A percentile compares a stretch with the other conserved stretches of the same genome.
Conservation (phyloP, 176 grass and related monocot species). For the Sorghum bicolor region DNA sequence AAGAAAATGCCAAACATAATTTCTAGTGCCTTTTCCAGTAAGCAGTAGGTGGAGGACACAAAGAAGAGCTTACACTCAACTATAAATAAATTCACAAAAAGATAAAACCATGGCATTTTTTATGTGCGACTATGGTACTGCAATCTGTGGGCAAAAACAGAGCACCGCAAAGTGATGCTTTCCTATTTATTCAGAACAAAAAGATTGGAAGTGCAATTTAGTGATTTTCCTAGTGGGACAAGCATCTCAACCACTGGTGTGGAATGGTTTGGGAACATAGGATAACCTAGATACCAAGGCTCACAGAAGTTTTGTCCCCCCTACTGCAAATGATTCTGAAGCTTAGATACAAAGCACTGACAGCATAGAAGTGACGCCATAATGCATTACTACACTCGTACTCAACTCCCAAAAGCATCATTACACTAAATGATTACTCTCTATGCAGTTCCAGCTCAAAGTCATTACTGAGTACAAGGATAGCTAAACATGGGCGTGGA, state of each 20-base stretch:
- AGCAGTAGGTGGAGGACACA: neutral
- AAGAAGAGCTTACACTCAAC: neutral
- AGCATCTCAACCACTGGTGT: slow-evolving; percentile 11
- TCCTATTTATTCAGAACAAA: neutral
- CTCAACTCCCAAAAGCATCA: neutral
- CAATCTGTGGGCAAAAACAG: neutral
- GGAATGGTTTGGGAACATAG: neutral
- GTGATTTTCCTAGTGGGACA: neutral
- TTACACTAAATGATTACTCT: neutral
- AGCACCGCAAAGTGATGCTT: neutral
- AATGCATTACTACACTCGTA: neutral
- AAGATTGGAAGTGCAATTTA: neutral
- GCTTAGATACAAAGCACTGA: neutral
- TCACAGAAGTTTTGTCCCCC: neutral
- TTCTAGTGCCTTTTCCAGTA: neutral
- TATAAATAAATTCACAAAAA: neutral
- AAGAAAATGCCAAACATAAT: neutral
- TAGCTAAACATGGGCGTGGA: neutral
- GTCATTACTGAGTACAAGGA: neutral
- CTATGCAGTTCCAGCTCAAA: neutral
- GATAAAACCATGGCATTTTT: neutral
- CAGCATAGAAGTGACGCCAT: neutral
- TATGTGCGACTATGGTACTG: neutral
- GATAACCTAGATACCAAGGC: slow-evolving; percentile 25
- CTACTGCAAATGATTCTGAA: neutral